Base-by-base conservation (phyloP, 2,329 filamentous ascomycete species). In the Diaporthe sp. region DNA sequence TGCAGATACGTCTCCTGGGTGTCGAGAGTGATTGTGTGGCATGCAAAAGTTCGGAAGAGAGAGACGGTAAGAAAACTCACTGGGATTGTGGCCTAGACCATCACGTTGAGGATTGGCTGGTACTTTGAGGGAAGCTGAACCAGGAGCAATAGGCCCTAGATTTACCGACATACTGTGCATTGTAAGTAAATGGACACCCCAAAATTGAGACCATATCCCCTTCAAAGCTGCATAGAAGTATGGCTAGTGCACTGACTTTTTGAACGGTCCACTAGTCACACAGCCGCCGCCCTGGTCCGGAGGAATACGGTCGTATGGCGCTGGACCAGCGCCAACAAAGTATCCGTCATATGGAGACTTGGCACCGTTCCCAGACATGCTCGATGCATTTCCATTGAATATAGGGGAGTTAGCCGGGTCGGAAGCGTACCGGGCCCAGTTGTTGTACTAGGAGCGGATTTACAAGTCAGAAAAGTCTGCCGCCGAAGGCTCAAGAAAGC, bases 321-420 rank as follows among this genome's bases (percentile, higher is more conserved):
- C 10, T 27, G n/a, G 47, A 3, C 66, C 55, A 6, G 17, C 32
- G n/a, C 56, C 66, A 39, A 25, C 51, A 27, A 37, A 19, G 22
- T 39, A 17, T 19, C 72, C 72, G 27, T 63, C 59, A 22, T 71
- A 70, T 8, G 44, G 1, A 15, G 27, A 35, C 13, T 51, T 50
- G 27, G 22, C 27, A 4, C 72, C 72, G 22, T 74, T 70, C 2
- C 72, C 53, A 25, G 66, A 53, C 44, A 74, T 17, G 55, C 68
- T 74, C 4, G 72, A 59, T 30, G 51, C 65, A 3, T 65, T 73
- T 3, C 72, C 72, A 25, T 73, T 65, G n/a, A 73, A 73, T 19
- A 73, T 32, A 7, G 72, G 72, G 4, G 72, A 73, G 12, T 61
- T 42, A 0, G 13, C 39, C 3, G 63, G 65, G 47, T 73, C 39